A percentile compares a stretch with the other conserved stretches of the same genome.
Conservation (phyloP, 2,329 filamentous ascomycete genomes). For the Phialocephala sp. region DNA sequence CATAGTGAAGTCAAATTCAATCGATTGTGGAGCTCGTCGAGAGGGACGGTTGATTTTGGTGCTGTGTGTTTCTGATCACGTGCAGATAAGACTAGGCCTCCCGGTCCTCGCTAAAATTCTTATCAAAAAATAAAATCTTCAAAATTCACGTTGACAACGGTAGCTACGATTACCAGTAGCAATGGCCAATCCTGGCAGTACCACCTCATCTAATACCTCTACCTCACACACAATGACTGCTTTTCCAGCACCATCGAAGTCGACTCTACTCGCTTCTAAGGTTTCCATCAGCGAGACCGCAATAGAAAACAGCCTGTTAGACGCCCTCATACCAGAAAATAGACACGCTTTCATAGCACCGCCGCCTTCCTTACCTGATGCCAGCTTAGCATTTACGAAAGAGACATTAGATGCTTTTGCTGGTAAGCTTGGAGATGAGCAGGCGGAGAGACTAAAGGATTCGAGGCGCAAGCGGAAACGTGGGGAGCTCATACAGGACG, state of each 20-base stretch:
- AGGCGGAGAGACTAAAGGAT: conserved; percentile 70
- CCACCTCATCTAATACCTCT: conserved; percentile 65
- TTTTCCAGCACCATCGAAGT: conserved; percentile 46
- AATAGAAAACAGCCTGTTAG: conserved; percentile 34
- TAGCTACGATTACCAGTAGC: not conserved
- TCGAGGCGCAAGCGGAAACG: conserved; percentile 79
- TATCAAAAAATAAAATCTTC: conserved; percentile 2
- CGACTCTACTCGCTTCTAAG: conserved; percentile 45
- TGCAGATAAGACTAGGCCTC: not conserved
- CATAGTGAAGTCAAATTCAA: too few relatives aligned
- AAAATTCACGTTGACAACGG: not conserved
- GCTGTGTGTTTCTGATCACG: not conserved
- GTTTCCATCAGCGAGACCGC: conserved; percentile 21
- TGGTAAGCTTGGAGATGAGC: conserved; percentile 72
- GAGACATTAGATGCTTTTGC: conserved; percentile 80
- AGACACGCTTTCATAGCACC: conserved; percentile 73
- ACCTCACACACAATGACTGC: conserved; percentile 68
- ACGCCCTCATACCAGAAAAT: conserved; percentile 37
- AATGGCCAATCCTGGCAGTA: conserved; percentile 48
- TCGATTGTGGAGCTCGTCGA: too few relatives aligned
- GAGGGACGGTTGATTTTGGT: too few relatives aligned
- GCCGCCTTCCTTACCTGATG: conserved; percentile 65
- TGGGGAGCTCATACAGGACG: conserved; percentile 53
- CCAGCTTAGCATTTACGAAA: conserved; percentile 79
- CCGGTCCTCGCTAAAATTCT: not conserved